phyloP scores from a whole-genome alignment of 2,329 filamentous ascomycete species.

The Nothopassalora personata region DNA sequence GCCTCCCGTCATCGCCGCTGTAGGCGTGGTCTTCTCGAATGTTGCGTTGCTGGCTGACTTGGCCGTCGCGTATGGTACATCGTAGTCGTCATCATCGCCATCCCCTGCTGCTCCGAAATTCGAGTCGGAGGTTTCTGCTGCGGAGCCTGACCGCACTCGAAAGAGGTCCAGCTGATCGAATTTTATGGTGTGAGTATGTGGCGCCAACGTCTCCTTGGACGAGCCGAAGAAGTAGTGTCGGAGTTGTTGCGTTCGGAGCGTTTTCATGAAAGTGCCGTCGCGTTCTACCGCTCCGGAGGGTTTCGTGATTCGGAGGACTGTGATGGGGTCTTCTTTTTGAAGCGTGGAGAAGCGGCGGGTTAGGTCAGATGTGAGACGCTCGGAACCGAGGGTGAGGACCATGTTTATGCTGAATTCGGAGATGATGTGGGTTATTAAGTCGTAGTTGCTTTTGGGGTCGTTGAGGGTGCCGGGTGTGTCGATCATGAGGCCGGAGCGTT shows the following conservation, averaged over 20 bases:
- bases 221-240: conserved; percentile 94
- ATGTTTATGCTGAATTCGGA: conserved; percentile 66
- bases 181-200: conserved; percentile 78
- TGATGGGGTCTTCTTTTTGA: conserved; percentile 60
- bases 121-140: conserved; percentile 16
- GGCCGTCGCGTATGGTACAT: conserved; percentile 33
- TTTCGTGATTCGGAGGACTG: conserved; percentile 72
- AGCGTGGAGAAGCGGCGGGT: conserved; percentile 58
- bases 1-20: conserved; percentile 68
- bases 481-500: conserved; percentile 73
- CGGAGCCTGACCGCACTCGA: conserved; percentile 24
- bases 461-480: conserved; percentile 71
- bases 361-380: conserved; percentile 70
- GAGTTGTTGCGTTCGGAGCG: conserved; percentile 68
- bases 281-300: conserved; percentile 79
- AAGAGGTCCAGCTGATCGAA: conserved; percentile 70
- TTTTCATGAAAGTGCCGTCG: conserved; percentile 68
- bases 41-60: conserved; percentile 13
- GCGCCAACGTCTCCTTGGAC: conserved; percentile 64
- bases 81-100: conserved; percentile 48
- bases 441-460: conserved; percentile 61
- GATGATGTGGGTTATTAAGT: conserved; percentile 74
- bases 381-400: conserved; percentile 75
- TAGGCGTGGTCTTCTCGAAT: conserved; percentile 54
- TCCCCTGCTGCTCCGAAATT: conserved; percentile 34